Percentiles rank a stretch among this genome's conserved stretches.
Evolutionary conservation across 2,329 filamentous ascomycete genomes (phyloP).

Genomic region (Cladophialophora psammophila): DNA sequence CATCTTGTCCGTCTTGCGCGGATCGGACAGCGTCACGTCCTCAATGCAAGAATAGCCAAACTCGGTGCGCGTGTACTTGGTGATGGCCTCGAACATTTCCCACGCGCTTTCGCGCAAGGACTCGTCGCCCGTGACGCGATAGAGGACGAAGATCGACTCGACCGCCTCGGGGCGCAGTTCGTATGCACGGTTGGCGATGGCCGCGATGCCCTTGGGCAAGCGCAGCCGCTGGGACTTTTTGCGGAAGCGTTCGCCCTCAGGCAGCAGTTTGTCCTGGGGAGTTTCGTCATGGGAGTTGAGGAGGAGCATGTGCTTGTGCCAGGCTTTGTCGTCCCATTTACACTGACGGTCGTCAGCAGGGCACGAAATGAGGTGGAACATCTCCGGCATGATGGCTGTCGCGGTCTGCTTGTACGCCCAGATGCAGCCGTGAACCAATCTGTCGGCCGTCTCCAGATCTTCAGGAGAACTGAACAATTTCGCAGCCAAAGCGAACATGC

Average conservation of each 20-base stretch:
- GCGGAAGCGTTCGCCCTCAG: constrained; percentile 19
- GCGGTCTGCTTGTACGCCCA: constrained; percentile 66
- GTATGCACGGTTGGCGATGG: constrained; percentile 56
- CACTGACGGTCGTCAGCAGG: constrained; percentile 40
- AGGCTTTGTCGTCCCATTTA: constrained; percentile 50
- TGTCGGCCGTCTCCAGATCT: constrained; percentile 63
- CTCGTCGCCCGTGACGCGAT: constrained; percentile 65
- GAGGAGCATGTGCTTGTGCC: constrained; percentile 43
- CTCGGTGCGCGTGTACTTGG: constrained; percentile 52
- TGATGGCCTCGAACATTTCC: constrained; percentile 58
- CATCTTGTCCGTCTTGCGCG: constrained; percentile 38
- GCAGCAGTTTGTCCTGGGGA: constrained; percentile 31
- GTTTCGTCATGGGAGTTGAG: constrained; percentile 37
- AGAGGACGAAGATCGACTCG: constrained; percentile 67
- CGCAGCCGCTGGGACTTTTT: constrained; percentile 48
- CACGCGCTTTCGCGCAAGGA: constrained; percentile 55
- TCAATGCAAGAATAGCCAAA: constrained; percentile 49
- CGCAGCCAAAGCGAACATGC: constrained; percentile 73
- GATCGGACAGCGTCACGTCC: constrained; percentile 35
- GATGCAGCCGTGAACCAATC: constrained; percentile 68
- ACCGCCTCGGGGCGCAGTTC: constrained; percentile 69
- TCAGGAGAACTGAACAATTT: constrained; percentile 63
- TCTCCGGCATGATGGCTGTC: constrained; percentile 68
- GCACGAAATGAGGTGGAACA: constrained; percentile 59
- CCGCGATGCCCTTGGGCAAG: constrained; percentile 45